Evolutionary conservation across 768 basidiomycete species (phyloP), one percentile per base, ranked within the genome.

Genomic region (Leccinum uliginosum): DNA sequence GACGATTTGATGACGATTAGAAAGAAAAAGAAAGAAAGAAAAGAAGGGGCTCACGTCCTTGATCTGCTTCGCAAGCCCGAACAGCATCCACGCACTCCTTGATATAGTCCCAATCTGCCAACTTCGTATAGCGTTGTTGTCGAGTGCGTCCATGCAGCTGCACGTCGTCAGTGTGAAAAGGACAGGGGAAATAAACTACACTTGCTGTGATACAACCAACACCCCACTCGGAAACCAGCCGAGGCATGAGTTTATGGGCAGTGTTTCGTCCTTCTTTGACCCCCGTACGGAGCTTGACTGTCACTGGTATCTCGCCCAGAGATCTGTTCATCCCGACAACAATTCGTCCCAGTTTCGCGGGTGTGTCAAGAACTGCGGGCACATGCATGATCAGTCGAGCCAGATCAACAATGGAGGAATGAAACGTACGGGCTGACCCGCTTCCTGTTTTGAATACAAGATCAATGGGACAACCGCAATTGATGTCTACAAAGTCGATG

Each of bases 391-490:
- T 52, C 2, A 35, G 21, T 47, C 3, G 2, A 26, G 46, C 26
- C 12, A 6, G 10, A 26, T 45, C 24, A n/a, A 4, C 24, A n/a
- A 4, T 17, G 15, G 3, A 24, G 2, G 11, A 4, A 24, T 38
- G n/a, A 10, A 11, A 21, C 23, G 21, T 64, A 94, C 93, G 71
- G 26, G 94, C 94, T 56, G 89, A 90, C 0, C 94, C 94, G 54
- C 92, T 93, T 3, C 94, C 94, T 14, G 83, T 81, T 65, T 89
- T 89, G 75, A 95, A 97, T 1, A 99, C 91, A 44, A 98, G 76
- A 71, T 99, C 97, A 63, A 98, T 98, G 4, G 97, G 97, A 71
- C 97, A 98, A 7, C 95, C 95, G 71, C 92, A 91, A 66, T 99
- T 99, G 61, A 98, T 74, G 66, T 99, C 95, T 1, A 95, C 91